phyloP scores from a whole-genome alignment of 2,329 filamentous ascomycete genomes.

The Cyphellophora europaea region DNA sequence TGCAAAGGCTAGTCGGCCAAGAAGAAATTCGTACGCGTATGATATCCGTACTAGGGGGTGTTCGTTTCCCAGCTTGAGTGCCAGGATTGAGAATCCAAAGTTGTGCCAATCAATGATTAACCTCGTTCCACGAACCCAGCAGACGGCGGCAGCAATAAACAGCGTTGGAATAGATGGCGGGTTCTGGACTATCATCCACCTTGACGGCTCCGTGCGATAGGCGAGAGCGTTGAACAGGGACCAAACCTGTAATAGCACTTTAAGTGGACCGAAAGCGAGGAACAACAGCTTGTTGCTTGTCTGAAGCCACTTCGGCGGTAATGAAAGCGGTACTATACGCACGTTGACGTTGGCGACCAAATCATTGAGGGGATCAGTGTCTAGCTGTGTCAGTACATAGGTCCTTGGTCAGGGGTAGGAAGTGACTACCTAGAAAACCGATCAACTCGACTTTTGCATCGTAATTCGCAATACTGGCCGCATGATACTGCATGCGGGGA shows the following conservation, averaged over 20 bases:
- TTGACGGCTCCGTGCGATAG: slow-evolving; percentile 63
- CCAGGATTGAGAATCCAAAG: slow-evolving; percentile 91
- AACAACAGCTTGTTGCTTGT: slow-evolving; percentile 66
- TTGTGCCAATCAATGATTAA: slow-evolving; percentile 98
- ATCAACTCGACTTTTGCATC: slow-evolving; percentile 75
- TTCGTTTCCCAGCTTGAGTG: slow-evolving; percentile 48
- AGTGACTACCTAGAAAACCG: slow-evolving; percentile 64
- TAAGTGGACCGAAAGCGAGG: slow-evolving; percentile 67
- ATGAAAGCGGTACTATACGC: slow-evolving; percentile 58
- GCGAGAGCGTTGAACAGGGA: slow-evolving; percentile 62
- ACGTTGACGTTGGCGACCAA: slow-evolving; percentile 61
- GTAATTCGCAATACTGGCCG: slow-evolving; percentile 77
- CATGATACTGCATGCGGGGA: slow-evolving; percentile 98
- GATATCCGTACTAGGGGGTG: slow-evolving; percentile 74
- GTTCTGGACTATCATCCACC: slow-evolving; percentile 87
- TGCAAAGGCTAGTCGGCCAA: slow-evolving; percentile 59
- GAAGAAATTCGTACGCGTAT: slow-evolving; percentile 63
- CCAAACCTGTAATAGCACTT: slow-evolving; percentile 74
- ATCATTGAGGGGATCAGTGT: slow-evolving; percentile 73
- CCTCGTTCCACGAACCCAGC: slow-evolving; percentile 66
- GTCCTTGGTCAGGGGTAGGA: background rate
- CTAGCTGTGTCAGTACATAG: slow-evolving; percentile 31
- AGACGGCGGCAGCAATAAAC: slow-evolving; percentile 61
- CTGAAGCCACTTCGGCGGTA: slow-evolving; percentile 57
- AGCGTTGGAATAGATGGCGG: slow-evolving; percentile 91